These are phyloP conservation scores for Striga asiatica DNA, from an alignment of 257 asterid species.

Conservation along the genomic window DNA sequence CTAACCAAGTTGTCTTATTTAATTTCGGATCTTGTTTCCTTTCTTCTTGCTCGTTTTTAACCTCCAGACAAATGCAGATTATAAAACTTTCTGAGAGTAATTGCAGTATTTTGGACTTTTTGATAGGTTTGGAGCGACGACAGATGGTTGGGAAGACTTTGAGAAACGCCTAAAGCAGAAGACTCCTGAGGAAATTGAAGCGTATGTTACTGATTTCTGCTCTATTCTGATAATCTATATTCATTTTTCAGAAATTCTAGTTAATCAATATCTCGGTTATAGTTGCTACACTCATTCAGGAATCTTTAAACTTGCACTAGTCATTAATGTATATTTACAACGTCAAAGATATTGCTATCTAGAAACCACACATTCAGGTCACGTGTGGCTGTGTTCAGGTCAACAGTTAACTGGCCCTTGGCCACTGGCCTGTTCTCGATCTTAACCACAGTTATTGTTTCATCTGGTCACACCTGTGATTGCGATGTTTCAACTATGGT, in stretches of 20 bases:
- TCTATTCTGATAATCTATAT: conserved; percentile 2
- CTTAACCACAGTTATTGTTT: too few relatives aligned
- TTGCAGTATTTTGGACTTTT: conserved; percentile 12
- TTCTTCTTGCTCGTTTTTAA: conserved; percentile 5
- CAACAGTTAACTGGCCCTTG: neutral
- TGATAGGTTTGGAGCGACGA: conserved; percentile 74
- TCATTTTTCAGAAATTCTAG: neutral
- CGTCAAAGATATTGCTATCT: too few relatives aligned
- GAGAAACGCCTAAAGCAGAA: conserved; percentile 79
- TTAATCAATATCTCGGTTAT: neutral
- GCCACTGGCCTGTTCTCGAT: neutral
- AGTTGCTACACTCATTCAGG: conserved; percentile 1
- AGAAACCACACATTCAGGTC: too few relatives aligned
- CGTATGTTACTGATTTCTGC: conserved; percentile 41
- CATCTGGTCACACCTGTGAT: neutral
- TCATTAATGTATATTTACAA: neutral
- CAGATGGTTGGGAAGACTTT: conserved; percentile 83
- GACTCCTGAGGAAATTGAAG: conserved; percentile 56
- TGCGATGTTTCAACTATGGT: neutral
- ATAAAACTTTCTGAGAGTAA: conserved; percentile 13
- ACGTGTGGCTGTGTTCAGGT: too few relatives aligned
- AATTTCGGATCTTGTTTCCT: conserved; percentile 3
- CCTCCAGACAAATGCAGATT: conserved; percentile 12
- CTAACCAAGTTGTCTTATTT: neutral
- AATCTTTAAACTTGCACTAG: neutral